Percentiles rank a stretch among this genome's conserved stretches.
These are phyloP conservation scores for Cicer judaicum DNA, from an alignment of 306 rosid genomes.

Conservation along the genomic window DNA sequence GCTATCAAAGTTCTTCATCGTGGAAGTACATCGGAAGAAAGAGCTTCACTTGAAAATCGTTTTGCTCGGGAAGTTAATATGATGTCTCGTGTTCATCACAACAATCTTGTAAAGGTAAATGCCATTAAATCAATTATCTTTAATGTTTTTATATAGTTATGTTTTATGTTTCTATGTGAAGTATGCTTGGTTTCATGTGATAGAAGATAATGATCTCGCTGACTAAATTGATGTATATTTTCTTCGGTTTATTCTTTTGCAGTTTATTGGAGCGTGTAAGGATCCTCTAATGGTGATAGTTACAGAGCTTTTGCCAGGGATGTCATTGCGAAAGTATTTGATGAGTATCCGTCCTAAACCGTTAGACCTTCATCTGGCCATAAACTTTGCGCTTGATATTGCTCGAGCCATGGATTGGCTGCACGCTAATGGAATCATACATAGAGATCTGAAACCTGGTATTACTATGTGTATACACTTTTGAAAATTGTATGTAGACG, in stretches of 20 bases:
- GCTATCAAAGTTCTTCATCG: slow-evolving; percentile 91
- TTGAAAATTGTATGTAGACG: not conserved
- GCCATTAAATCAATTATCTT: slow-evolving; percentile 17
- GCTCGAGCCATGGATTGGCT: slow-evolving; percentile 98
- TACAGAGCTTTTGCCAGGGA: slow-evolving; percentile 93
- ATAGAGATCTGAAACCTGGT: slow-evolving; percentile 98
- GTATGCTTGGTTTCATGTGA: slow-evolving; percentile 28
- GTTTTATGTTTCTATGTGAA: not conserved
- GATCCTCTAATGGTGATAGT: slow-evolving; percentile 98
- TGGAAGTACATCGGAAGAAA: slow-evolving; percentile 81
- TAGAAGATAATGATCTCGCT: slow-evolving; percentile 32
- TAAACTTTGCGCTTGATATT: slow-evolving; percentile 79
- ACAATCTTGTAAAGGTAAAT: slow-evolving; percentile 88
- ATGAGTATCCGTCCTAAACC: slow-evolving; percentile 67
- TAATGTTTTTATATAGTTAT: slow-evolving; percentile 9
- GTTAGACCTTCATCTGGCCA: slow-evolving; percentile 70
- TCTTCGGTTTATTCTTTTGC: slow-evolving; percentile 34
- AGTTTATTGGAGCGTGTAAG: slow-evolving; percentile 98
- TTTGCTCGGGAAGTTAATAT: slow-evolving; percentile 92
- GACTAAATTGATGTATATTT: not conserved
- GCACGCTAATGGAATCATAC: slow-evolving; percentile 96
- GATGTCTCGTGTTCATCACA: slow-evolving; percentile 97
- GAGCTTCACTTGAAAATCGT: slow-evolving; percentile 81
- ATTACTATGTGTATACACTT: slow-evolving; percentile 31
- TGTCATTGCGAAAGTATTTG: slow-evolving; percentile 89